Conservation (phyloP, 305 asterid species). For the Ruellia speciosa region DNA sequence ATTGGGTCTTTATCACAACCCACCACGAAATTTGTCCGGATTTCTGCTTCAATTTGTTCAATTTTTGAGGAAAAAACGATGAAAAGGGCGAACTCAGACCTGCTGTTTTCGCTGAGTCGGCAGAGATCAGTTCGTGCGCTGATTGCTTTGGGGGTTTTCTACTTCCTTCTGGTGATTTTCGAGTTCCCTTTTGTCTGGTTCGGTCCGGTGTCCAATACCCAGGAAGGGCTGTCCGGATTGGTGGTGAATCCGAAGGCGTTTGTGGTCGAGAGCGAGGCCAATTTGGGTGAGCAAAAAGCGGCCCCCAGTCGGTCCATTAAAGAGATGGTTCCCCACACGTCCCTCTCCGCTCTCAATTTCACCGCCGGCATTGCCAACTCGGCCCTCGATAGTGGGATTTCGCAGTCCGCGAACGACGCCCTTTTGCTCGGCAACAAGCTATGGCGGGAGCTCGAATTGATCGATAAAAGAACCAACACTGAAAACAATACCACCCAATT, state of each 20-base stretch:
- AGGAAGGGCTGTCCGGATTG: slow-evolving; percentile 29
- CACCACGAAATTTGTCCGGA: background rate
- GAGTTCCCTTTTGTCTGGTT: slow-evolving; percentile 54
- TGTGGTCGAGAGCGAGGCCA: slow-evolving; percentile 48
- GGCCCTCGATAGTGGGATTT: slow-evolving; percentile 38
- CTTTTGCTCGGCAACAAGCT: slow-evolving; percentile 53
- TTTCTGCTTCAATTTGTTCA: no score
- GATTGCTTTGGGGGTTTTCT: slow-evolving; percentile 41
- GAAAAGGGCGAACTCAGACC: slow-evolving; percentile 48
- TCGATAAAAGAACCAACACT: slow-evolving; percentile 1
- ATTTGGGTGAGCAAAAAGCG: slow-evolving; percentile 31
- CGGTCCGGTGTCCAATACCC: slow-evolving; percentile 23
- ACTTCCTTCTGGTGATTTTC: slow-evolving; percentile 42
- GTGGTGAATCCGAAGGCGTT: slow-evolving; percentile 38
- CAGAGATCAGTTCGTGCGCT: slow-evolving; percentile 39
- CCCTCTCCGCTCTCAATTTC: slow-evolving; percentile 60
- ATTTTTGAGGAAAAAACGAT: slow-evolving; percentile 17
- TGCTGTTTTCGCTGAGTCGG: slow-evolving; percentile 39
- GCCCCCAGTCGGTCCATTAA: slow-evolving; percentile 41
- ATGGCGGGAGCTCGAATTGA: slow-evolving; percentile 61
- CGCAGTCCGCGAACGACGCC: slow-evolving; percentile 62
- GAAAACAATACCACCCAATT: slow-evolving; percentile 16
- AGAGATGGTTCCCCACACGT: slow-evolving; percentile 19
- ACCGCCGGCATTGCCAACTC: slow-evolving; percentile 38
- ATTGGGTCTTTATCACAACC: no score